Conservation (phyloP, 495 filamentous ascomycete species). For the Hypoxylon lienhwacheense region DNA sequence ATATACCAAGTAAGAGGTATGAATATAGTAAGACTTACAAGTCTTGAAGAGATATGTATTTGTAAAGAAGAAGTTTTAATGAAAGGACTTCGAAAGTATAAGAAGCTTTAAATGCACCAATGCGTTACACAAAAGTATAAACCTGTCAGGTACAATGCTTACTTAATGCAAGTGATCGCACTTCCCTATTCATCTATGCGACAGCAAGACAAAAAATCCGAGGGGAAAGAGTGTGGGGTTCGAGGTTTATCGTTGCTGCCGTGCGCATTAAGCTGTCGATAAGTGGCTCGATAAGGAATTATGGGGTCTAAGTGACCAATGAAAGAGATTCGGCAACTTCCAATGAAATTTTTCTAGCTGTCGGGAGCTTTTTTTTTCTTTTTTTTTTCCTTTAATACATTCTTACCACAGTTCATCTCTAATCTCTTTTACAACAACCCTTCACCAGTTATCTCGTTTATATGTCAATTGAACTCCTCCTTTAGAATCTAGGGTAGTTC, state of each 20-base stretch:
- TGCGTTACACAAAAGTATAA: too few species aligned
- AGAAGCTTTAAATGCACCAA: too few species aligned
- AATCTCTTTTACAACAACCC: background rate
- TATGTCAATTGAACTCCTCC: constrained; percentile 37
- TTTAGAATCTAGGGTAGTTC: constrained; percentile 27
- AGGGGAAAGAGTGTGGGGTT: background rate
- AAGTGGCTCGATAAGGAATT: constrained; percentile 12
- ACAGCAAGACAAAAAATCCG: too few species aligned
- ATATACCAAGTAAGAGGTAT: too few species aligned
- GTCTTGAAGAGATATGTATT: too few species aligned
- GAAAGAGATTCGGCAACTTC: constrained; percentile 1
- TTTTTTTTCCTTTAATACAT: too few species aligned
- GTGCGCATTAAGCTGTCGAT: background rate
- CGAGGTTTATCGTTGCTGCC: background rate
- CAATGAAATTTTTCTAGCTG: constrained; percentile 40
- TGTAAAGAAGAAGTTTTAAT: too few species aligned
- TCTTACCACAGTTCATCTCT: background rate
- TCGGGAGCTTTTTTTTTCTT: constrained; percentile 30
- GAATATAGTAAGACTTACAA: too few species aligned
- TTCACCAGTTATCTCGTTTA: constrained; percentile 27
- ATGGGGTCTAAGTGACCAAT: constrained; percentile 10
- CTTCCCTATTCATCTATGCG: too few species aligned
- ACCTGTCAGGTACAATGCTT: too few species aligned
- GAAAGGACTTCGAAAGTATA: too few species aligned
- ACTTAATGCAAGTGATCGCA: too few species aligned